Evolutionary conservation across 1,284 basidiomycete genomes (phyloP).

Genomic region (Boletellus dicymbophilus): DNA sequence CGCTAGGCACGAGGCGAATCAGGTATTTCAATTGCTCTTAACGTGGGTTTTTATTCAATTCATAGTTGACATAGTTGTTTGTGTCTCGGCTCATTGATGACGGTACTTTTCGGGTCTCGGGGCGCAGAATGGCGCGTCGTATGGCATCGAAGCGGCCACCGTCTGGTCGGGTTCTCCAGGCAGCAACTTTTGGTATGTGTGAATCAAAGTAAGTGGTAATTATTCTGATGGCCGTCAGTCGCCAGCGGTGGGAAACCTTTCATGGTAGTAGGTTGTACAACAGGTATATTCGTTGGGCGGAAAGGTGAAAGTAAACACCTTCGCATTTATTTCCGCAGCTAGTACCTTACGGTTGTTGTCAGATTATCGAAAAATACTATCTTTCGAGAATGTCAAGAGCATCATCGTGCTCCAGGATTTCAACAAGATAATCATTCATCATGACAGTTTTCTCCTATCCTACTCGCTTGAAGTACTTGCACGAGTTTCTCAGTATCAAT

Average conservation of each 20-base stretch:
- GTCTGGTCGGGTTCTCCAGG: slow-evolving; percentile 59
- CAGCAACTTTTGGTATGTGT: slow-evolving; percentile 62
- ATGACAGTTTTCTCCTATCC: slow-evolving; percentile 55
- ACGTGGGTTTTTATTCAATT: slow-evolving; percentile 8
- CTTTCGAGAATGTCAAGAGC: slow-evolving; percentile 46
- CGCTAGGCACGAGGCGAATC: slow-evolving; percentile 66
- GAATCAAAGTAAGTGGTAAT: not conserved
- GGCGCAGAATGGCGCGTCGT: slow-evolving; percentile 31
- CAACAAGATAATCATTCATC: slow-evolving; percentile 68
- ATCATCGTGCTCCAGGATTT: slow-evolving; percentile 59
- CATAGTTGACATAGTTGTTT: slow-evolving; percentile 56
- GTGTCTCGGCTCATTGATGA: slow-evolving; percentile 59
- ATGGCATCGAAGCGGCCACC: slow-evolving; percentile 37
- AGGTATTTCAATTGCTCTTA: slow-evolving; percentile 42
- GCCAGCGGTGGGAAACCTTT: slow-evolving; percentile 52
- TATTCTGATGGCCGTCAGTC: slow-evolving; percentile 11
- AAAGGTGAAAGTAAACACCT: slow-evolving; percentile 49
- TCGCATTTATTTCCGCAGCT: not conserved
- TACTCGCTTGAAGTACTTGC: slow-evolving; percentile 73
- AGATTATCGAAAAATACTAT: slow-evolving; percentile 62
- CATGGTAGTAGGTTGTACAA: slow-evolving; percentile 59
- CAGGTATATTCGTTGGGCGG: slow-evolving; percentile 66
- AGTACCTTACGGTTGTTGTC: slow-evolving; percentile 4
- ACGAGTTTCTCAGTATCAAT: slow-evolving; percentile 52
- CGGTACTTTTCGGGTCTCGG: slow-evolving; percentile 55